phyloP scores from a whole-genome alignment of 352 stramenopile species.

The Globisporangium spinosum region DNA sequence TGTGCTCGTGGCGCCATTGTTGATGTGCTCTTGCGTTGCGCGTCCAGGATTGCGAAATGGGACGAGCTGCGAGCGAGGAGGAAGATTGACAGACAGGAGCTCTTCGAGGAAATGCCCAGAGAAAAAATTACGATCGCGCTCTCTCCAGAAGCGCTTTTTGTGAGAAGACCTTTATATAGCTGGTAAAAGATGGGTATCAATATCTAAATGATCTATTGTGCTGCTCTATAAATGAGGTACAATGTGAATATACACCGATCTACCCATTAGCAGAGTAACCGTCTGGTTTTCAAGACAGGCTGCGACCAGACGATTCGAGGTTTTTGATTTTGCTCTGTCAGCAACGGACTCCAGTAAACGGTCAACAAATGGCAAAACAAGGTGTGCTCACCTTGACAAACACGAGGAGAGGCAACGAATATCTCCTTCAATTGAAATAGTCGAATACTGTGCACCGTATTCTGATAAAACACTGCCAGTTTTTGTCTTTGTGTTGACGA shows the following conservation, averaged over 20 bases:
- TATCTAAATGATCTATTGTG: neutral
- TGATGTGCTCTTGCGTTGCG: neutral
- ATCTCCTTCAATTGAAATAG: neutral
- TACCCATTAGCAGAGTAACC: neutral
- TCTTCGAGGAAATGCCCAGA: conserved; percentile 5
- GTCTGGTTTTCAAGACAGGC: neutral
- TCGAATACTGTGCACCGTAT: neutral
- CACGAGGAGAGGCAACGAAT: no score
- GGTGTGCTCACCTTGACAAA: neutral
- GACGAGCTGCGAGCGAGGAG: neutral
- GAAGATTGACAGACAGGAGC: neutral
- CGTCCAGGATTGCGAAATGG: conserved; percentile 9
- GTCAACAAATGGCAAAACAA: neutral
- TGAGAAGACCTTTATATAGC: neutral
- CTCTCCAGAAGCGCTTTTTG: neutral
- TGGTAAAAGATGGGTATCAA: neutral
- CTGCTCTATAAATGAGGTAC: neutral
- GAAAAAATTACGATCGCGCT: neutral
- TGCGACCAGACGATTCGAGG: conserved; percentile 7
- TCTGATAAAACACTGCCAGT: neutral
- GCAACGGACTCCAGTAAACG: neutral
- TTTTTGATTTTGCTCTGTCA: neutral
- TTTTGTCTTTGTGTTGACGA: neutral
- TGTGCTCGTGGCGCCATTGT: neutral
- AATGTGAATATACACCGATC: neutral